Evolutionary conservation across 106 monocot species (phyloP).

Genomic region (Dendrobium chrysotoxum): DNA sequence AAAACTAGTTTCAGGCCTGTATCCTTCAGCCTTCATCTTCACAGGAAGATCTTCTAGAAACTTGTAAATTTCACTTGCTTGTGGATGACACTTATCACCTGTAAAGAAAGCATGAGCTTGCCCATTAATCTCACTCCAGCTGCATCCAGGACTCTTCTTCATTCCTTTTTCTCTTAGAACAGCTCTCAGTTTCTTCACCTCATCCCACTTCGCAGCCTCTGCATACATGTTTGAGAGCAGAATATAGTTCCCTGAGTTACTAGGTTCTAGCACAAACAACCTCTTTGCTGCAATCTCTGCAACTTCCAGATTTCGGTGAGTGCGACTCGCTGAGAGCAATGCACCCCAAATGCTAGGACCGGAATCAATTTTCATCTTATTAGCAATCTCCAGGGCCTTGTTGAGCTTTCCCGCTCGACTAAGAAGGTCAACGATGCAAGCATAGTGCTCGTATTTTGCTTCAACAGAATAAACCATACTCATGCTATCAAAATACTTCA

Average conservation of each 20-base stretch:
- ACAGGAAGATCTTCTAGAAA: constrained; percentile 52
- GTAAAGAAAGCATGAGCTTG: constrained; percentile 35
- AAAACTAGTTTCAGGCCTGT: constrained; percentile 29
- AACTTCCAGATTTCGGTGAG: constrained; percentile 33
- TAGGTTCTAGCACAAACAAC: constrained; percentile 43
- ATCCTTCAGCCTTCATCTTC: constrained; percentile 42
- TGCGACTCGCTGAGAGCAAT: constrained; percentile 32
- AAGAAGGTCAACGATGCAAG: constrained; percentile 57
- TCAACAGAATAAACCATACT: constrained; percentile 19
- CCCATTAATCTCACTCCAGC: constrained; percentile 56
- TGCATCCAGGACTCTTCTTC: constrained; percentile 45
- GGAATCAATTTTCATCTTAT: constrained; percentile 33
- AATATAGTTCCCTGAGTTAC: constrained; percentile 47
- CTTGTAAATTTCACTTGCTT: constrained; percentile 32
- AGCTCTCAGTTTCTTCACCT: constrained; percentile 31
- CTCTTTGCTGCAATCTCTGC: constrained; percentile 43
- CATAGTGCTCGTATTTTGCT: constrained; percentile 45
- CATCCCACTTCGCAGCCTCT: constrained; percentile 41
- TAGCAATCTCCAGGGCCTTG: constrained; percentile 36
- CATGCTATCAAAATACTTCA: constrained; percentile 46
- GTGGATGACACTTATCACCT: constrained; percentile 37
- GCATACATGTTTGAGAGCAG: constrained; percentile 68
- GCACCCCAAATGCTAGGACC: constrained; percentile 58
- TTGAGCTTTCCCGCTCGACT: constrained; percentile 42
- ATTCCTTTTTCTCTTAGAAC: constrained; percentile 28